Evolutionary conservation across 2,329 filamentous ascomycete genomes (phyloP), one percentile per base, ranked within the genome.

Genomic region (Coniella lustricola): DNA sequence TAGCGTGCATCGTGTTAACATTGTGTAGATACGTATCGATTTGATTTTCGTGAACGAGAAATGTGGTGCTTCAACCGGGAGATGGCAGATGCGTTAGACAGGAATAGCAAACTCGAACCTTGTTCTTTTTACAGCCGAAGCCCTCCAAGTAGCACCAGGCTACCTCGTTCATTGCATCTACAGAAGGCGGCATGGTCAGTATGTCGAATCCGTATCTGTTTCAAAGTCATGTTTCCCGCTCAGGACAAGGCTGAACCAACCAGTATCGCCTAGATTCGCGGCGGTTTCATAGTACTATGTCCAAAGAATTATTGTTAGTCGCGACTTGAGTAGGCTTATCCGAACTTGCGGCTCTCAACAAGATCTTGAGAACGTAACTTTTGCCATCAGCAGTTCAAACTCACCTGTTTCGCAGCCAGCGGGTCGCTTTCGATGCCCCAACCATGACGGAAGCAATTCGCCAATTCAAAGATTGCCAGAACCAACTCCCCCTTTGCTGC

Each of bases 41-140:
- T 29, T 5, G 25, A 5, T 29, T 5, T 29, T 29, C 10, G 25
- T 5, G 25, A 10, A 5, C 5, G 10, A 29, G 10, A 10, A 29
- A 10, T 10, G 25, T 10, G 10, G 10, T 29, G 25, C 25, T 29
- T 29, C 25, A 20, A 20, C 44, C 36, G 14, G 5, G 32, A 25
- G 20, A 16, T 22, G 7, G 22, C 4, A 12, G 13, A 9, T 8
- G 9, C 14, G 13, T 13, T 3, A 25, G 32, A 40, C 8, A 22
- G 9, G 10, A n/a, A n/a, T 13, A n/a, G 31, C 87, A 68, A 76
- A 96, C 91, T 35, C 87, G 68, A 76, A 96, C 91, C 87, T 95
- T 97, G 73, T 98, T 90, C 67, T 97, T 98, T 67, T 90, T 93
- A 62, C 90, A 91, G 31, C 93, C 93, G 67, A 95, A 95, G n/a